Base-by-base conservation (phyloP, 805 yeast genomes). In the Pichia sporocuriosa region DNA sequence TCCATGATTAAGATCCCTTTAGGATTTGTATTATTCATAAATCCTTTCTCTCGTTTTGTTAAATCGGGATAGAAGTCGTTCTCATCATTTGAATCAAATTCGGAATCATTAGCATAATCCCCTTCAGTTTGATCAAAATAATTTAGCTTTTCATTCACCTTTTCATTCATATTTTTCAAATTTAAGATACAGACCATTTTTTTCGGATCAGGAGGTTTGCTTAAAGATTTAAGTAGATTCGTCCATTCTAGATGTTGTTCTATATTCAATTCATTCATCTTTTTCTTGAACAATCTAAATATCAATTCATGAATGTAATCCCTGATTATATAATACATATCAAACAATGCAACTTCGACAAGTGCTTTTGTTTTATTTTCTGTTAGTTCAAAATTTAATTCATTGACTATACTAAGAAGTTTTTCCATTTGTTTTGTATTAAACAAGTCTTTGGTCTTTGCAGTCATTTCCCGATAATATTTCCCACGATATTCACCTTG, bases 141-240 rank as follows among this genome's bases (percentile, higher is more conserved):
- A 34, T 39, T 35, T 3, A 39, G 33, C 5, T 39, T 21, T 19
- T 40, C 44, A 5, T 30, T 21, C 9, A 40, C 36, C 10, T 21
- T 24, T 26, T 4, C 19, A n/a, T 38, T 20, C 5, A 39, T n/a
- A 24, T 38, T 20, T 21, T 35, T 25, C 13, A 20, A 20, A 21
- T 43, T 25, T 12, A 43, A 32, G 8, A 37, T 35, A 12, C 12
- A 16, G n/a, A 43, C 39, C 39, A 38, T 32, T 6, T 10, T 20
- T n/a, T 25, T 24, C 6, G 42, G 39, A 26, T 43, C 28, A 7
- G 26, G 27, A 2, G 35, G 30, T 2, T 16, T 17, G 20, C 33
- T 26, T 16, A 28, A 26, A 4, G 30, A 16, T 29, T 35, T 38
- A 4, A 25, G 6, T 2, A 27, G 24, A 25, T 30, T 35, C 1